Evolutionary conservation across 768 basidiomycete species (phyloP), one percentile per base, ranked within the genome.

Genomic region (Pleurotus pulmonarius): DNA sequence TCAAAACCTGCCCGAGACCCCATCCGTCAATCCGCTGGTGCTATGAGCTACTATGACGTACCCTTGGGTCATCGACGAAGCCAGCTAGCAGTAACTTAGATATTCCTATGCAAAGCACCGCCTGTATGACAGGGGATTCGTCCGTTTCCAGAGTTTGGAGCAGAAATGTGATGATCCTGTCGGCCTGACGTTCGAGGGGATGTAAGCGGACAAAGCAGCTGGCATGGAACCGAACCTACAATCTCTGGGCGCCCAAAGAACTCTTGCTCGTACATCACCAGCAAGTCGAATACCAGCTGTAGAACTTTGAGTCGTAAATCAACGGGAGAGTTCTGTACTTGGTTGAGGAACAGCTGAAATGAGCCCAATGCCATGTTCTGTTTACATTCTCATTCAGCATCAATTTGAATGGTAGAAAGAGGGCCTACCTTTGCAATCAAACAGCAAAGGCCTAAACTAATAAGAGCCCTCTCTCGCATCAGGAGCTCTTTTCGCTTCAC

Each of bases 81-180:
- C 94, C 94, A 0, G 90, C 79, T 7, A 99, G 74, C 67, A 96
- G 83, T 16, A 98, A 79, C 71, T 98, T 99, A 45, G 90, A 85
- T 16, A 96, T 79, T 0, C 96, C 95, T 6, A 92, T 78, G 57
- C 85, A 90, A 5, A 95, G 70, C 2, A 92, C 75, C 2, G 91
- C 89, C 60, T 93, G 89, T 0, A 92, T 83, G 7, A 84, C 72
- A 5, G 92, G 67, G 52, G 88, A 85, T 24, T 90, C 88, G 39
- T 91, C 79, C 16, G 90, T 80, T 44, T 85, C 80, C 34, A 82
- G 65, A n/a, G 73, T 70, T 59, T 78, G 72, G 3, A 81, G 52
- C n/a, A 83, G 63, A 63, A 80, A 81, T 15, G 73, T 72, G n/a
- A 76, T 67, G 51, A 78, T 76, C 57, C 69, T 72, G 46, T 71